Percentiles rank a stretch among this genome's conserved stretches.
phyloP scores from a whole-genome alignment of 2,329 filamentous ascomycete genomes.

The Paraphoma chrysanthemicola region DNA sequence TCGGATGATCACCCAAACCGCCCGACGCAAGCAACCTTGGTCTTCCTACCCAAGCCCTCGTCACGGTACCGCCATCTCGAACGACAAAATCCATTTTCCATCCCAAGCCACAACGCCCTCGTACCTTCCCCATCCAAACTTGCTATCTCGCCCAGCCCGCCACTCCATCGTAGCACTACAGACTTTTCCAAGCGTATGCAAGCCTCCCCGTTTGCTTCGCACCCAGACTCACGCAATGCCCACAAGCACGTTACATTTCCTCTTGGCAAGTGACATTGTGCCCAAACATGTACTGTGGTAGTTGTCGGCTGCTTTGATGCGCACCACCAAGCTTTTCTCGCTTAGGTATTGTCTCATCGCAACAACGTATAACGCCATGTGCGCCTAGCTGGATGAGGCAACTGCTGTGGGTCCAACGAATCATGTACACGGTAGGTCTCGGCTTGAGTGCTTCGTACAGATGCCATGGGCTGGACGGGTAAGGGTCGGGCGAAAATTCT shows the following conservation, averaged over 20 bases:
- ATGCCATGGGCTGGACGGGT: not conserved
- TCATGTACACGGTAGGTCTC: not conserved
- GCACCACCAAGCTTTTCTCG: slow-evolving; percentile 4
- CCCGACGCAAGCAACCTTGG: too few relatives aligned
- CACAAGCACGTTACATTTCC: not conserved
- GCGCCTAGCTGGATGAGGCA: slow-evolving; percentile 3
- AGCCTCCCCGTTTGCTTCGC: not conserved
- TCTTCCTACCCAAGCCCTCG: too few relatives aligned
- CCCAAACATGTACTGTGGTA: not conserved
- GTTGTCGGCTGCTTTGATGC: not conserved
- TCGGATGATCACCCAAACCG: too few relatives aligned
- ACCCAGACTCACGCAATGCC: not conserved
- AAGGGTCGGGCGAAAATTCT: slow-evolving; percentile 2
- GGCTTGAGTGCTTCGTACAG: not conserved
- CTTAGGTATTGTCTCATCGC: slow-evolving; percentile 14
- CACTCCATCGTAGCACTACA: not conserved
- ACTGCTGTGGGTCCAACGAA: slow-evolving; percentile 1
- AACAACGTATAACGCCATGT: slow-evolving; percentile 14
- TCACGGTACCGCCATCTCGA: too few relatives aligned
- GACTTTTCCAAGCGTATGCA: slow-evolving; percentile 3
- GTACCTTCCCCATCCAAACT: too few relatives aligned
- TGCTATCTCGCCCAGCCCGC: not conserved
- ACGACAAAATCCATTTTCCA: too few relatives aligned
- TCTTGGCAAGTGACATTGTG: not conserved
- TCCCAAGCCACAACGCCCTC: too few relatives aligned